Evolutionary conservation across 495 filamentous ascomycete genomes (phyloP).

Genomic region (Aspergillus saccharolyticus): DNA sequence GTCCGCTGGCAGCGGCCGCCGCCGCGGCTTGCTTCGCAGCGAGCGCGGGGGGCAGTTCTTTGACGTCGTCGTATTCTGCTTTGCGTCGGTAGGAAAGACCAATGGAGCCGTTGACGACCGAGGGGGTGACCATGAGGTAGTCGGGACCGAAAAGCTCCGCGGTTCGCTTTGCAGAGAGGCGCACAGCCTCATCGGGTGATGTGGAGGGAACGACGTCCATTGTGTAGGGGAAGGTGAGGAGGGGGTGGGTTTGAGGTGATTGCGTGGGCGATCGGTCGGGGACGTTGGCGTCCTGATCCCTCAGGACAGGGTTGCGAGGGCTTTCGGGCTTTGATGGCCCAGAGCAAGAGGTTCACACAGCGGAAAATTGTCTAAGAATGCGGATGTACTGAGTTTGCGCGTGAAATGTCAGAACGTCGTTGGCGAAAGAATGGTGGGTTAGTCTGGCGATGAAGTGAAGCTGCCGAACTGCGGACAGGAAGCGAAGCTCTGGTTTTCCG

Average conservation of each 20-base stretch:
- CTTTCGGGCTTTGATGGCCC: background rate
- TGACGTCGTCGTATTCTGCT: slow-evolving; percentile 77
- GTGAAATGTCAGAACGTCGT: background rate
- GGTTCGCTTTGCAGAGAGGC: slow-evolving; percentile 62
- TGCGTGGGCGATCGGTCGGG: slow-evolving; percentile 3
- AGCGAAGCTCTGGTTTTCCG: slow-evolving; percentile 20
- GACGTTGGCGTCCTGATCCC: slow-evolving; percentile 5
- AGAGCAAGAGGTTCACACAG: background rate
- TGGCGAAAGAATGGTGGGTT: slow-evolving; percentile 3
- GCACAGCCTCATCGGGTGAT: slow-evolving; percentile 43
- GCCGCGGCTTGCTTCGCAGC: slow-evolving; percentile 78
- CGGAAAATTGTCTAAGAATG: background rate
- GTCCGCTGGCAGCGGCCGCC: slow-evolving; percentile 40
- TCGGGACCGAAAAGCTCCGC: slow-evolving; percentile 57
- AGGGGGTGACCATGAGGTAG: slow-evolving; percentile 50
- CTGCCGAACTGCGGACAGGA: background rate
- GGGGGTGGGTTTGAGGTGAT: slow-evolving; percentile 1
- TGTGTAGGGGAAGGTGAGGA: background rate
- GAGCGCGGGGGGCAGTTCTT: slow-evolving; percentile 75
- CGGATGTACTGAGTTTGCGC: background rate
- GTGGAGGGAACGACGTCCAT: slow-evolving; percentile 35
- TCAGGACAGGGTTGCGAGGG: background rate
- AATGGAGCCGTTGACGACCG: slow-evolving; percentile 40
- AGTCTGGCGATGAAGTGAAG: background rate
- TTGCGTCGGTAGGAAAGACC: slow-evolving; percentile 58